Base-by-base conservation (phyloP, 768 basidiomycete genomes). In the Collybiopsis confluens region DNA sequence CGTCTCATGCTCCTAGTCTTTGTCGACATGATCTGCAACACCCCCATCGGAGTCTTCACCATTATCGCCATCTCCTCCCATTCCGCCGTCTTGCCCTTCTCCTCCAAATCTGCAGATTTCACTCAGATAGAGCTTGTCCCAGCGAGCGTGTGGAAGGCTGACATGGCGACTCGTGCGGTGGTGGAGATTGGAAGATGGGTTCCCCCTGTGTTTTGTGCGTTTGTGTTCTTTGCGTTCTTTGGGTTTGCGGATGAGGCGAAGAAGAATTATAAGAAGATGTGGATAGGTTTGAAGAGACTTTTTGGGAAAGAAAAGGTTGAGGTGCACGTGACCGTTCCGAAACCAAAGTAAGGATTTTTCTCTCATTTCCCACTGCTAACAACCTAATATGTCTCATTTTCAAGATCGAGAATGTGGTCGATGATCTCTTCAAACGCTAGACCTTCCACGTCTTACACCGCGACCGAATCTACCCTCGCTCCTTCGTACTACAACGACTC, bases 1-100 rank as follows among this genome's bases (percentile, higher is more conserved):
- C 76, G 79, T 20, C 71, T 82, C 27, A 78, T 82, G 76, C 64
- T 69, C 21, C 68, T 83, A 18, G 76, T 77, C 16, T 58, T 62
- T 28, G 59, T 70, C 20, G 75, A 81, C 45, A 68, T 75, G 41
- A 10, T 77, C 2, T 67, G 72, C 54, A 73, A 70, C 53, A 51
- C 77, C 54, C 73, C 75, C 3, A 54, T 79, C 57, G 63, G 67
- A 48, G n/a, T 76, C 11, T 67, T 62, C 41, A 57, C 65, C 7
- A 63, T 71, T 38, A 48, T 73, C 24, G 66, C 64, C 21, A 61
- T n/a, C n/a, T n/a, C 61, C 2, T 64, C 62, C 1, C 45, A 51
- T 35, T 59, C 58, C 10, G 58, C 54, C 24, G 57, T 75, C 0
- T 48, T 58, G 10, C 75, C 73, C 10, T 76, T 69, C 20, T 79